These are phyloP conservation scores for Aciculosporium take DNA, from an alignment of 2,329 filamentous ascomycete genomes.

Conservation along the genomic window DNA sequence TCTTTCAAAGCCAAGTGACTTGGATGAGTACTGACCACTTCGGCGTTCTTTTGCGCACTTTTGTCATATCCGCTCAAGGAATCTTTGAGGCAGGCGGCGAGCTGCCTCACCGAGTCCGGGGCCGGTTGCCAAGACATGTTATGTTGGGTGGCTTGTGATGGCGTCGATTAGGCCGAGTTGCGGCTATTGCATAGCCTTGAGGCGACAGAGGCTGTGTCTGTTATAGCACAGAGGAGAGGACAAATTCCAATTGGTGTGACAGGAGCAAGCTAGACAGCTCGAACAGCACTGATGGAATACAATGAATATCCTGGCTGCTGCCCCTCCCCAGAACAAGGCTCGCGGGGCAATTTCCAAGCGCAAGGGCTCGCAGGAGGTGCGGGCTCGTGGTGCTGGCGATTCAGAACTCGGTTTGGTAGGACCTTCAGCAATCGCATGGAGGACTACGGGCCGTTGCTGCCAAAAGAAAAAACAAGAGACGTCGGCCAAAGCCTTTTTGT, in stretches of 20 bases:
- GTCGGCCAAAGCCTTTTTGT: background rate
- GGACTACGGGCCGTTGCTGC: background rate
- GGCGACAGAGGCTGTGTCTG: background rate
- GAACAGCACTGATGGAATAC: conserved; percentile 1
- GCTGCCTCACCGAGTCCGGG: conserved; percentile 74
- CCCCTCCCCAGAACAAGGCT: conserved; percentile 4
- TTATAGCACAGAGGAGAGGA: background rate
- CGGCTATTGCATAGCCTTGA: background rate
- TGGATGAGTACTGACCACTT: conserved; percentile 47
- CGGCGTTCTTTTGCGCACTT: conserved; percentile 73
- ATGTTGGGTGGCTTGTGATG: conserved; percentile 5
- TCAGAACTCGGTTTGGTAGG: background rate
- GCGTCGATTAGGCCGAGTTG: background rate
- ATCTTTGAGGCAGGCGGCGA: conserved; percentile 79
- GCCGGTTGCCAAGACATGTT: conserved; percentile 88
- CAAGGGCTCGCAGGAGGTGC: background rate
- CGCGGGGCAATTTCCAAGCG: conserved; percentile 1
- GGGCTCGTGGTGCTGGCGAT: background rate
- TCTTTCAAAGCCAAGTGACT: background rate
- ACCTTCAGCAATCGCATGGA: background rate
- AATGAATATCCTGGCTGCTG: background rate
- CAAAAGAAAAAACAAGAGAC: no score
- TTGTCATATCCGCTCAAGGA: conserved; percentile 77
- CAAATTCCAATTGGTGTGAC: background rate
- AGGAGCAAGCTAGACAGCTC: background rate